phyloP scores from a whole-genome alignment of 495 filamentous ascomycete genomes.

The Podospora anserina region DNA sequence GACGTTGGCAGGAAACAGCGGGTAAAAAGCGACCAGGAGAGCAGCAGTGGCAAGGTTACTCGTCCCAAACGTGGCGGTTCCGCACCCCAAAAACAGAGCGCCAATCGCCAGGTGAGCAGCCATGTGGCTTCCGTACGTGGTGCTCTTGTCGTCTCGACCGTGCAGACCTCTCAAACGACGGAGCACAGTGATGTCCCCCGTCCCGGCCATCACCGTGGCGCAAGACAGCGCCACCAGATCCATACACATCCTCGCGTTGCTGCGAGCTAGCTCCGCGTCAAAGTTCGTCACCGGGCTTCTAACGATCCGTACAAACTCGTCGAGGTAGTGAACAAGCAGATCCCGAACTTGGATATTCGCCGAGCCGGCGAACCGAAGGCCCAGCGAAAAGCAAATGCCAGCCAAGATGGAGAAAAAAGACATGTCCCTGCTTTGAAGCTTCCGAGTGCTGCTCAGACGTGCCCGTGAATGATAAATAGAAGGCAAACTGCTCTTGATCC shows the following conservation, averaged over 20 bases:
- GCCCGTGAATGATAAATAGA: slow-evolving; percentile 56
- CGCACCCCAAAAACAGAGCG: slow-evolving; percentile 84
- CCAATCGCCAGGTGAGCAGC: slow-evolving; percentile 91
- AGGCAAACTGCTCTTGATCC: slow-evolving; percentile 74
- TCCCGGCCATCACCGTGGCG: slow-evolving; percentile 93
- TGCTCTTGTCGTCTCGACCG: slow-evolving; percentile 79
- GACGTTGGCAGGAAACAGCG: slow-evolving; percentile 80
- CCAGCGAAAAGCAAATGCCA: slow-evolving; percentile 81
- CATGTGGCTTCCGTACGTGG: slow-evolving; percentile 88
- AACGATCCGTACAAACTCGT: slow-evolving; percentile 80
- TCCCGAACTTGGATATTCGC: slow-evolving; percentile 68
- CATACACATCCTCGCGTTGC: slow-evolving; percentile 84
- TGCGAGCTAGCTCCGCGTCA: slow-evolving; percentile 74
- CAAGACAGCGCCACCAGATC: slow-evolving; percentile 76
- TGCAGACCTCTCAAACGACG: slow-evolving; percentile 85
- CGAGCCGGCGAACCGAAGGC: slow-evolving; percentile 84
- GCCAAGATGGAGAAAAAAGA: slow-evolving; percentile 91
- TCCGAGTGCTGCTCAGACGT: slow-evolving; percentile 50
- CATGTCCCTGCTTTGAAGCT: slow-evolving; percentile 70
- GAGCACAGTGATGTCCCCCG: slow-evolving; percentile 84
- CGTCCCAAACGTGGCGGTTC: slow-evolving; percentile 87
- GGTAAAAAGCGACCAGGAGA: slow-evolving; percentile 89
- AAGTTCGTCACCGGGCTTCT: slow-evolving; percentile 65
- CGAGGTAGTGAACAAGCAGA: slow-evolving; percentile 77
- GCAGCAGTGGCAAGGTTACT: slow-evolving; percentile 81